Evolutionary conservation across 768 basidiomycete species (phyloP).

Genomic region (Tulasnella sp.): DNA sequence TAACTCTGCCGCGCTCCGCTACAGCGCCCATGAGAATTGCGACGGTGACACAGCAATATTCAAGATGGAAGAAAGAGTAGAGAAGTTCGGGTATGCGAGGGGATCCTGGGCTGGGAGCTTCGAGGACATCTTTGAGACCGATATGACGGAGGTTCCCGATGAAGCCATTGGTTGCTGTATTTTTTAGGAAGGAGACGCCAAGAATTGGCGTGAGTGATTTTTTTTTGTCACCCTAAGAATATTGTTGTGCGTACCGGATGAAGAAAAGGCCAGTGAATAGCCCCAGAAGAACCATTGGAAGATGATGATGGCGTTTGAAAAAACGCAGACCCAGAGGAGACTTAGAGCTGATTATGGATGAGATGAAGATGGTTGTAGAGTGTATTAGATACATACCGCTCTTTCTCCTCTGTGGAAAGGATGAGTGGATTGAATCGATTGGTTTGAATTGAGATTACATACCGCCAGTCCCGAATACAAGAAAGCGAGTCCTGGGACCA

Average conservation of each 20-base stretch:
- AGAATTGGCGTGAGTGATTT: too few species aligned
- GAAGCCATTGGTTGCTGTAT: conserved; percentile 47
- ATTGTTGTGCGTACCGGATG: too few species aligned
- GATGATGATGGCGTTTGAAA: conserved; percentile 60
- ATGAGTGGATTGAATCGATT: too few species aligned
- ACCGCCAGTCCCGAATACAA: conserved; percentile 18
- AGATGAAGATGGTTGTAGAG: too few species aligned
- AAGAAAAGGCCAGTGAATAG: conserved; percentile 75
- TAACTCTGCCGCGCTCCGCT: conserved; percentile 74
- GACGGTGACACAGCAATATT: conserved; percentile 71
- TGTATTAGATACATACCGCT: too few species aligned
- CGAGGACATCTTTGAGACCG: conserved; percentile 59
- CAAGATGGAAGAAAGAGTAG: conserved; percentile 80
- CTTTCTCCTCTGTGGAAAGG: too few species aligned
- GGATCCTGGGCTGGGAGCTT: conserved; percentile 60
- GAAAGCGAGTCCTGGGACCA: conserved; percentile 54
- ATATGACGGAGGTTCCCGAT: conserved; percentile 74
- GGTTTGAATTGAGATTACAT: too few species aligned
- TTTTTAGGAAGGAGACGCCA: too few species aligned
- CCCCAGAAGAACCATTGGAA: conserved; percentile 78
- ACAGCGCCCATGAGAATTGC: conserved; percentile 48
- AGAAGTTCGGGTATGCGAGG: conserved; percentile 69
- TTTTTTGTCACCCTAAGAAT: too few species aligned
- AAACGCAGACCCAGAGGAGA: conserved; percentile 62
- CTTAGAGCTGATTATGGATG: conserved; percentile 62